Evolutionary conservation across 2,329 filamentous ascomycete species (phyloP).

Genomic region (Aspergillus sclerotialis): DNA sequence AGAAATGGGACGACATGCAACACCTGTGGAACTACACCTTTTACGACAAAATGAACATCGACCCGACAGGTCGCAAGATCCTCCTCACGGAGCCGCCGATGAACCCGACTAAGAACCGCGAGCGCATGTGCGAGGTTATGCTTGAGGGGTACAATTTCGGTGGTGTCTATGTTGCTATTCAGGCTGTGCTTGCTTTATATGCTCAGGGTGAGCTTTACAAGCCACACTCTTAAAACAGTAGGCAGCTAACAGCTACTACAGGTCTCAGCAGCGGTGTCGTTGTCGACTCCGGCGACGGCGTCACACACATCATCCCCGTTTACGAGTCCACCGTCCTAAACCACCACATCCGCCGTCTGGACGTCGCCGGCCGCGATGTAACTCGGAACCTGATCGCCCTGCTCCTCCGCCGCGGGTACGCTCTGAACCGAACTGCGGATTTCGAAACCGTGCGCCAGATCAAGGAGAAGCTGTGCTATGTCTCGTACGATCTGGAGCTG

Average conservation of each 20-base stretch:
- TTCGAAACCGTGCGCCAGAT: slow-evolving; percentile 99
- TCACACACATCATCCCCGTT: slow-evolving; percentile 96
- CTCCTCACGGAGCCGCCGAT: slow-evolving; percentile 94
- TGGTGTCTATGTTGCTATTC: slow-evolving; percentile 95
- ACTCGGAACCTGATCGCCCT: slow-evolving; percentile 97
- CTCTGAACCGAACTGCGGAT: slow-evolving; percentile 94
- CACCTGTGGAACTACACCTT: slow-evolving; percentile 99
- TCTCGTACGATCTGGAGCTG: slow-evolving; percentile 93
- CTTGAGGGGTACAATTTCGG: slow-evolving; percentile 95
- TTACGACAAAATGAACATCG: slow-evolving; percentile 90
- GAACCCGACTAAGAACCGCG: slow-evolving; percentile 94
- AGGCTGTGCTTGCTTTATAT: slow-evolving; percentile 91
- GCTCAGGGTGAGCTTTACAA: slow-evolving; percentile 70
- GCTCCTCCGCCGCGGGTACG: slow-evolving; percentile 86
- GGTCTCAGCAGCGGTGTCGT: slow-evolving; percentile 91
- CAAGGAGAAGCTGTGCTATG: slow-evolving; percentile 99
- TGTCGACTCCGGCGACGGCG: slow-evolving; percentile 94
- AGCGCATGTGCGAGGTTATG: slow-evolving; percentile 99
- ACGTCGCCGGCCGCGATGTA: slow-evolving; percentile 93
- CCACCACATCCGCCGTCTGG: slow-evolving; percentile 86
- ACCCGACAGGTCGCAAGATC: slow-evolving; percentile 90
- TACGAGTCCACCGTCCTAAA: slow-evolving; percentile 98
- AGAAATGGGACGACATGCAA: slow-evolving; percentile 99
- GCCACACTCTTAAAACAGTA: too few relatives aligned
- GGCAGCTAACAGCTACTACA: too few relatives aligned